These are phyloP conservation scores for Symmetrospora coprosmae DNA, from an alignment of 768 basidiomycete genomes.

Conservation along the genomic window DNA sequence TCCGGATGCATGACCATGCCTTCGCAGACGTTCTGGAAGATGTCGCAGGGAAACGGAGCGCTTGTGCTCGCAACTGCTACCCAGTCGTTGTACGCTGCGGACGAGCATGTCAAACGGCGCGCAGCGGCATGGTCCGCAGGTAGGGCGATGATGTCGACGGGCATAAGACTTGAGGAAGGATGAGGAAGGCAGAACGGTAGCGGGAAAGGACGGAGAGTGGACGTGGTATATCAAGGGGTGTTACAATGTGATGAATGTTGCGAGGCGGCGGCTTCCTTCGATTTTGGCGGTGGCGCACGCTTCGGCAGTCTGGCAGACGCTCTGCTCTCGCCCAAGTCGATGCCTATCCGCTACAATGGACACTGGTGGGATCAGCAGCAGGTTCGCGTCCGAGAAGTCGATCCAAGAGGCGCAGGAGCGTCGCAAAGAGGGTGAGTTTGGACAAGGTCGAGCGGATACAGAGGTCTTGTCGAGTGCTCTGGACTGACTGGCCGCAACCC, in stretches of 20 bases:
- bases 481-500: neutral
- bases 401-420: conserved; percentile 7
- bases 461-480: neutral
- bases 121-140: neutral
- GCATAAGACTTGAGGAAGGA: too few species aligned
- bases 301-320: too few species aligned
- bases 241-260: too few species aligned
- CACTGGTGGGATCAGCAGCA: neutral
- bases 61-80: neutral
- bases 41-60: neutral
- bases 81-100: neutral
- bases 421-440: conserved; percentile 15
- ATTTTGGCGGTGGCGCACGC: too few species aligned
- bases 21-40: conserved; percentile 11
- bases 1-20: conserved; percentile 10
- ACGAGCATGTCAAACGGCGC: neutral
- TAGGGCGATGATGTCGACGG: neutral
- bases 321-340: too few species aligned
- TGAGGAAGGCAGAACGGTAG: too few species aligned
- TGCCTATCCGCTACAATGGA: neutral
- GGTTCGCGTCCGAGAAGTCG: conserved; percentile 5
- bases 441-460: neutral
- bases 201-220: too few species aligned
- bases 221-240: too few species aligned
- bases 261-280: too few species aligned